These are phyloP conservation scores for Solanum bulbocastanum DNA, from an alignment of 257 asterid species.

Conservation along the genomic window DNA sequence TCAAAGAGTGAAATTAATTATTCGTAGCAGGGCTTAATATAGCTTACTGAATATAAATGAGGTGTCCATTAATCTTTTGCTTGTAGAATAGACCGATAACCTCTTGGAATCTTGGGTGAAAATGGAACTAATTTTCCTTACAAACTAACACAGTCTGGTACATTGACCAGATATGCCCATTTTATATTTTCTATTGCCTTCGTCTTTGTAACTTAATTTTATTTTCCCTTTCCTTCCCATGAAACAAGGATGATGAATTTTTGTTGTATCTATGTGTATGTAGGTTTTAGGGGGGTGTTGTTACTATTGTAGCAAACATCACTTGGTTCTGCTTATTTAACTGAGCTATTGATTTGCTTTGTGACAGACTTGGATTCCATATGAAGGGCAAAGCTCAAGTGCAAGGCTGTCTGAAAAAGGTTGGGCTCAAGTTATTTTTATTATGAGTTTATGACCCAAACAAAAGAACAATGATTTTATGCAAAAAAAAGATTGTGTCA, in stretches of 20 bases:
- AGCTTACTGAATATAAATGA: background rate
- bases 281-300: background rate
- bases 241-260: background rate
- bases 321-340: background rate
- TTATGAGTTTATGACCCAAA: background rate
- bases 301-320: background rate
- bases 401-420: slow-evolving; percentile 86
- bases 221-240: background rate
- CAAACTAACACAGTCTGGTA: background rate
- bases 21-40: background rate
- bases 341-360: background rate
- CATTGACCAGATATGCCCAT: background rate
- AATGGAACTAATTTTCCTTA: background rate
- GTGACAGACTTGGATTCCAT: slow-evolving; percentile 92
- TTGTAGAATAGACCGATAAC: background rate
- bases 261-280: background rate
- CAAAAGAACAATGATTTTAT: background rate
- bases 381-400: slow-evolving; percentile 82
- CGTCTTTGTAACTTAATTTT: background rate
- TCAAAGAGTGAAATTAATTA: background rate
- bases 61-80: background rate
- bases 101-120: background rate
- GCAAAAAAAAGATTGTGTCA: background rate
- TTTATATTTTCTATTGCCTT: background rate
- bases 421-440: slow-evolving; percentile 11